These are phyloP conservation scores for Beverwykella pulmonaria DNA, from an alignment of 495 filamentous ascomycete genomes.

Conservation along the genomic window DNA sequence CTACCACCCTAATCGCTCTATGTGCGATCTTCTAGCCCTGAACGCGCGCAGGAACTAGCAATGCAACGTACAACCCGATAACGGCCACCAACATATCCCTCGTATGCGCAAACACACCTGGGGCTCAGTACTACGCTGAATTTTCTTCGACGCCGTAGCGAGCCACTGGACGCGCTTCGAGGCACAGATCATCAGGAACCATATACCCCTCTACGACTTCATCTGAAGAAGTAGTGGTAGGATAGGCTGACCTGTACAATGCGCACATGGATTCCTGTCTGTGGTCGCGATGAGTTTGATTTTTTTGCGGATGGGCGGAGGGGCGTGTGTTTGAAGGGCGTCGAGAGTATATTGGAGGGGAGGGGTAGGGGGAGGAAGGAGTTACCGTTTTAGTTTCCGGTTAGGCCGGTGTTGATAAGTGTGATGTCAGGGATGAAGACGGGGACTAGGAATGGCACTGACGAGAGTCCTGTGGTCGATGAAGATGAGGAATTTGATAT, in stretches of 20 bases:
- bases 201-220: not conserved
- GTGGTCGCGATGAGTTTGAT: not conserved
- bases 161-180: slow-evolving; percentile 6
- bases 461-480: too few relatives aligned
- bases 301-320: not conserved
- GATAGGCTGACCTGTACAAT: not conserved
- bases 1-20: too few relatives aligned
- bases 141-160: slow-evolving; percentile 6
- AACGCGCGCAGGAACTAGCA: too few relatives aligned
- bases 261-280: not conserved
- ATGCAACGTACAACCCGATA: too few relatives aligned
- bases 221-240: not conserved
- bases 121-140: not conserved
- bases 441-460: too few relatives aligned
- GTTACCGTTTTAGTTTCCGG: too few relatives aligned
- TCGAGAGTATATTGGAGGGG: not conserved
- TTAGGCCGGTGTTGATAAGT: too few relatives aligned
- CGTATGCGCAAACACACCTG: too few relatives aligned
- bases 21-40: too few relatives aligned
- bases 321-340: not conserved
- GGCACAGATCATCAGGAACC: not conserved
- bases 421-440: too few relatives aligned
- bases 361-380: not conserved
- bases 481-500: too few relatives aligned
- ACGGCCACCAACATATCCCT: too few relatives aligned